These are phyloP conservation scores for Acanthamoeba sp. DNA, from an alignment of 208 protist genomes.

Conservation along the genomic window DNA sequence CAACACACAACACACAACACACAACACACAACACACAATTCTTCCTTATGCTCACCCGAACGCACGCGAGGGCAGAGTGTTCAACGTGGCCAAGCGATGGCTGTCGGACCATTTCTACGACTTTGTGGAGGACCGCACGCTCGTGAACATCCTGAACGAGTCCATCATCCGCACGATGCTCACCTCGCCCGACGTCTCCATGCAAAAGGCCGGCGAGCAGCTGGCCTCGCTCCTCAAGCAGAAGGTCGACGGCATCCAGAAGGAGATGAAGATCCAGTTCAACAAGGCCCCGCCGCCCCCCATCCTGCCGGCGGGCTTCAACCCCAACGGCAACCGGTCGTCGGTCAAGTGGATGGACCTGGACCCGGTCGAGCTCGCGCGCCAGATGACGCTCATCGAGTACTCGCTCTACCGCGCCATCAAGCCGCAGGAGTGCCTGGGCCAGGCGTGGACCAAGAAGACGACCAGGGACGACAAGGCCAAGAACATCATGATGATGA, in stretches of 20 bases:
- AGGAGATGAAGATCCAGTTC: constrained; percentile 67
- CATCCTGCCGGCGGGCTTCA: constrained; percentile 23
- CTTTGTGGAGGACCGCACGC: constrained; percentile 32
- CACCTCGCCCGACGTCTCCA: constrained; percentile 34
- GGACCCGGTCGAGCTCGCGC: constrained; percentile 63
- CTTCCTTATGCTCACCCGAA: background rate
- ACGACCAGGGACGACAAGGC: constrained; percentile 67
- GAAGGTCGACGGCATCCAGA: constrained; percentile 62
- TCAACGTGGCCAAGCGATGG: constrained; percentile 70
- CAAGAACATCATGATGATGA: constrained; percentile 70
- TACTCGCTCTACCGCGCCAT: constrained; percentile 69
- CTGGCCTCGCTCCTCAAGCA: constrained; percentile 31
- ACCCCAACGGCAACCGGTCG: background rate
- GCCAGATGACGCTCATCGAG: constrained; percentile 73
- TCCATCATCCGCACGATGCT: constrained; percentile 19
- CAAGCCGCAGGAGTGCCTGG: constrained; percentile 70
- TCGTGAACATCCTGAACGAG: constrained; percentile 16
- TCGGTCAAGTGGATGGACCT: constrained; percentile 33
- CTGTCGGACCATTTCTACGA: constrained; percentile 69
- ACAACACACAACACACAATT: background rate
- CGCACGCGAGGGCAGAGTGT: constrained; percentile 22
- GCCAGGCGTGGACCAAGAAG: constrained; percentile 76
- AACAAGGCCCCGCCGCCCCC: constrained; percentile 33
- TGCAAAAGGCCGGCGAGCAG: constrained; percentile 72
- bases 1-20: background rate